Base-by-base conservation (phyloP, 2,329 filamentous ascomycete species). In the Juglanconis sp. region DNA sequence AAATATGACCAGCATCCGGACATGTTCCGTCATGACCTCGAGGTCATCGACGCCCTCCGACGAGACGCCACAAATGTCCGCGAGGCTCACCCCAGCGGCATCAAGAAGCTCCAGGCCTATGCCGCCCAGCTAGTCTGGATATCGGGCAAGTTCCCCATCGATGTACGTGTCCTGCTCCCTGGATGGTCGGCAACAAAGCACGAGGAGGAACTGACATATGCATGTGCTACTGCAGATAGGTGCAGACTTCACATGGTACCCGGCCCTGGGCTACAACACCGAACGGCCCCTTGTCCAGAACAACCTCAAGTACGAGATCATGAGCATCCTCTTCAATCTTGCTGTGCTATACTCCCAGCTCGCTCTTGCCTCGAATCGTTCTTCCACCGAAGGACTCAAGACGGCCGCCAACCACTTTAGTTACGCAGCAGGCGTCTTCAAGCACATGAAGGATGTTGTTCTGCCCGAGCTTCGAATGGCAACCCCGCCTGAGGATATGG, bases 1-100 rank as follows among this genome's bases (percentile, higher is more conserved):
- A 97, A 98, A 82, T 98, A 98, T 88, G 94, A 98, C 75, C 95
- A 99, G 73, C 94, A 96, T 72, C 94, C 95, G 38, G 92, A 97
- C 74, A 96, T 96, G 89, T 99, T 99, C 76, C 86, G 87, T 64
- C 84, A 91, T 65, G 95, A 99, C 77, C 86, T 87, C 61, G 87
- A 93, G 70, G 84, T 89, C 65, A 92, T 99, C 69, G 92, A 98
- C 71, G 81, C 85, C 53, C 79, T 98, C 60, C 88, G 95, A 5
- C 84, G 85, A 64, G 91, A 96, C 72, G 95, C 95, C n/a, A 82
- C 96, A 58, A 91, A 92, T 73, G 89, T 95, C 2, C 86, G 89
- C 62, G 95, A 99, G 72, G 87, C 95, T 3, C 95, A 99, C 71
- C 79, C 85, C 5, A 96, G 89, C 71, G 94, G 94, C 30, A 84